Percentiles rank a stretch among this genome's conserved stretches.
Conservation (phyloP, 768 basidiomycete genomes). For the Clathrus columnatus region DNA sequence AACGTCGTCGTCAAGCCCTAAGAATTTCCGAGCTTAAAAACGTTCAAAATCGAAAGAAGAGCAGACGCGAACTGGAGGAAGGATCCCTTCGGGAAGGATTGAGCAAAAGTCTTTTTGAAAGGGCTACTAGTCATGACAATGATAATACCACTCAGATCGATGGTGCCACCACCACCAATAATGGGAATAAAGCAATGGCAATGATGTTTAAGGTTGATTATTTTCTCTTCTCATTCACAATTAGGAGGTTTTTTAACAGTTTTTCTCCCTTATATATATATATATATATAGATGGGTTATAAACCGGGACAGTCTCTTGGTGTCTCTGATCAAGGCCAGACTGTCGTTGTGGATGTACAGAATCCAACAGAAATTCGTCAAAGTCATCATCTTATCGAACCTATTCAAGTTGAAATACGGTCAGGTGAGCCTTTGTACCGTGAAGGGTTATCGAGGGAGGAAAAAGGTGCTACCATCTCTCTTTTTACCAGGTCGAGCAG, state of each 20-base stretch:
- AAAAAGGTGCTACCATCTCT: not conserved
- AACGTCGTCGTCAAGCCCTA: slow-evolving; percentile 59
- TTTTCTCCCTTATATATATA: not conserved
- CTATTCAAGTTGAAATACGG: slow-evolving; percentile 75
- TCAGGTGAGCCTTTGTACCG: slow-evolving; percentile 42
- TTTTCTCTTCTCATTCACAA: not conserved
- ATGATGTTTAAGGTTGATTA: slow-evolving; percentile 68
- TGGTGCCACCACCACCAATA: slow-evolving; percentile 39
- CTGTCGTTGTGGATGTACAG: slow-evolving; percentile 3
- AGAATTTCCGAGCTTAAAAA: slow-evolving; percentile 52
- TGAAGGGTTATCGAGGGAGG: not conserved
- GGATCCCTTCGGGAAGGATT: slow-evolving; percentile 74
- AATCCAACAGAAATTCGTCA: not conserved
- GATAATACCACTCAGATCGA: too few relatives aligned
- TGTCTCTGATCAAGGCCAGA: slow-evolving; percentile 8
- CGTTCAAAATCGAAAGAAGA: slow-evolving; percentile 58
- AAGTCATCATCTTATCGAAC: slow-evolving; percentile 61
- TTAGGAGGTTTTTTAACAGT: slow-evolving; percentile 79
- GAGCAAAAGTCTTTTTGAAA: slow-evolving; percentile 71
- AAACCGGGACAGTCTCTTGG: slow-evolving; percentile 77
- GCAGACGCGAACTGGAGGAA: slow-evolving; percentile 57
- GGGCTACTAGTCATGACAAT: too few relatives aligned
- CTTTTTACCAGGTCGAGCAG: slow-evolving; percentile 54
- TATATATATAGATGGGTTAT: slow-evolving; percentile 58
- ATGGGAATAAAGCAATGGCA: slow-evolving; percentile 66